Evolutionary conservation across 2,329 filamentous ascomycete species (phyloP).

Genomic region (Calcarisporium arbuscula): DNA sequence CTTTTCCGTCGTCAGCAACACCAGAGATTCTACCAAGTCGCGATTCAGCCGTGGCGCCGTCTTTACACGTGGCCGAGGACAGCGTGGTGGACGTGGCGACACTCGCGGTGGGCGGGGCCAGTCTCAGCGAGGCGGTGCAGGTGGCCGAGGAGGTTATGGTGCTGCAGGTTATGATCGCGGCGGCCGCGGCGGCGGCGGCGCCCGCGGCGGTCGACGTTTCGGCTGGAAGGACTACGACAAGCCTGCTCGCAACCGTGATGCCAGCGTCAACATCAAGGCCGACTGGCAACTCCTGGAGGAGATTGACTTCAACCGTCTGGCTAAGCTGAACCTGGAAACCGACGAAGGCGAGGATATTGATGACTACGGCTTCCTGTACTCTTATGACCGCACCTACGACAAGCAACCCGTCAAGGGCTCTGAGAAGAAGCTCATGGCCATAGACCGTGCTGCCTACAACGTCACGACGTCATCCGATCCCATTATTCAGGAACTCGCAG

Average conservation of each 20-base stretch:
- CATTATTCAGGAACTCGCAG: constrained; percentile 91
- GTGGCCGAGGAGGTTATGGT: constrained; percentile 54
- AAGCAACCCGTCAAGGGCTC: constrained; percentile 85
- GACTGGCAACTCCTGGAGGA: constrained; percentile 96
- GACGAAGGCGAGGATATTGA: constrained; percentile 94
- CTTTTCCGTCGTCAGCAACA: constrained; percentile 97
- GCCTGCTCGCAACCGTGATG: constrained; percentile 91
- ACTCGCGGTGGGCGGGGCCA: constrained; percentile 51
- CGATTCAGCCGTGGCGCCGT: constrained; percentile 86
- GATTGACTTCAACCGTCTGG: constrained; percentile 93
- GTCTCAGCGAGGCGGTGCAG: constrained; percentile 67
- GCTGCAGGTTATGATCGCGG: constrained; percentile 70
- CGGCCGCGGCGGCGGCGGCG: constrained; percentile 59
- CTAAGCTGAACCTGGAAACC: constrained; percentile 92
- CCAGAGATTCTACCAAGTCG: constrained; percentile 75
- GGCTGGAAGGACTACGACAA: constrained; percentile 99
- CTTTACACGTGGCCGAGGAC: constrained; percentile 82
- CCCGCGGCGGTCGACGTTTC: constrained; percentile 76
- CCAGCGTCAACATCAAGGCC: constrained; percentile 90
- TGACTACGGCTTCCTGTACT: constrained; percentile 94
- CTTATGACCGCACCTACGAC: constrained; percentile 94
- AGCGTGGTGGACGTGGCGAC: constrained; percentile 60
- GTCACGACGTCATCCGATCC: constrained; percentile 95
- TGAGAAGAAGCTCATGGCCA: constrained; percentile 78
- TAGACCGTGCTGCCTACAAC: constrained; percentile 96